Evolutionary conservation across 495 filamentous ascomycete species (phyloP), one percentile per base, ranked within the genome.

Genomic region (Emericellopsis terricola): DNA sequence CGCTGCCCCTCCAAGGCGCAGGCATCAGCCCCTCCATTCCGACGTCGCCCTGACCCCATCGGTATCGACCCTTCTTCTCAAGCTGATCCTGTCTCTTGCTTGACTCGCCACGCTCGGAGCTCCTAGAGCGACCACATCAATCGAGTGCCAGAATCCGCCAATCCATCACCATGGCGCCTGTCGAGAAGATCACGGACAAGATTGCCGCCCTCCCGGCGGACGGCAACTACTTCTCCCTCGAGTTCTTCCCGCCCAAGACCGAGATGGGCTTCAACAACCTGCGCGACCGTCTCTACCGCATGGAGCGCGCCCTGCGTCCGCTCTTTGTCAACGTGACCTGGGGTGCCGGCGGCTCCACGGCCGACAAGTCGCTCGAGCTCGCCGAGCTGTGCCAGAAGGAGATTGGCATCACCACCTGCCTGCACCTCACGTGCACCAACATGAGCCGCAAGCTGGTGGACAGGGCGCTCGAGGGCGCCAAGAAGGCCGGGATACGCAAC

Each of bases 231-330:
- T 87, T 93, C 59, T 96, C 91, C 20, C 76, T 96, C 44, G 91
- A 97, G 62, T 97, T 97, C 71, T 96, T 97, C 57, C 89, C 89
- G 36, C 91, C 91, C 34, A 96, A 94, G 59, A 97, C 89, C 15
- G 59, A 71, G 37, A 91, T 87, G 78, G 85, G 89, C 42, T 87
- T 83, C 44, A 76, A 81, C 27, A 97, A 97, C 50, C 71, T 97
- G 20, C 81, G 84, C 50, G 77, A 76, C 39, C 87, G 89, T 47
- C 74, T 97, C 31, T 81, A 91, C 50, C 85, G 89, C 52, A 96
- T 97, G 89, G 75, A 87, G 17, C 70, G 76, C 38, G 83, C 82
- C 3, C 63, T 97, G 29, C 78, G 80, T 2, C 89, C 89, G 30
- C 65, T 96, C 18, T 97, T 97, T 50, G 82, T 97, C 27, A 96